These are phyloP conservation scores for Lentinula aciculospora DNA, from an alignment of 768 basidiomycete species.

Conservation along the genomic window DNA sequence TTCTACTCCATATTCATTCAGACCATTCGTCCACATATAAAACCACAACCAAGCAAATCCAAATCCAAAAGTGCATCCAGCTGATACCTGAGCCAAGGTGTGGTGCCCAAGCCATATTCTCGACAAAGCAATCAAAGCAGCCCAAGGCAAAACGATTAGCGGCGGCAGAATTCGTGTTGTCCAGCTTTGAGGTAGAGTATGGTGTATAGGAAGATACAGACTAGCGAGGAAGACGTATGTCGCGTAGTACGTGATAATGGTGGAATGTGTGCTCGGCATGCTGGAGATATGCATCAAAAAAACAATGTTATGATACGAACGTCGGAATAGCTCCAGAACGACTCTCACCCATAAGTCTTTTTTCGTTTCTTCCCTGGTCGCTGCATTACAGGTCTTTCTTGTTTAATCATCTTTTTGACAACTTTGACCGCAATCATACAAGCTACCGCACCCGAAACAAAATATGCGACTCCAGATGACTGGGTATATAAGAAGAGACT, in stretches of 20 bases:
- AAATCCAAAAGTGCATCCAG: conserved; percentile 51
- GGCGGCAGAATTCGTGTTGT: conserved; percentile 37
- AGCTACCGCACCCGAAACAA: conserved; percentile 47
- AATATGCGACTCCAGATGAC: conserved; percentile 58
- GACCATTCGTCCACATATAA: conserved; percentile 42
- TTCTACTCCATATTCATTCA: conserved; percentile 20
- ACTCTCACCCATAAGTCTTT: conserved; percentile 62
- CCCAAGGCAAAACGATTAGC: conserved; percentile 49
- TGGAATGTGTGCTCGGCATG: conserved; percentile 83
- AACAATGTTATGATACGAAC: background rate
- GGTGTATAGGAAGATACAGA: conserved; percentile 52
- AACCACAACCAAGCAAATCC: conserved; percentile 54
- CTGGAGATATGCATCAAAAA: conserved; percentile 25
- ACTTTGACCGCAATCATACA: conserved; percentile 57
- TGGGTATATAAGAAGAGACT: conserved; percentile 49
- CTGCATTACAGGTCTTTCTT: conserved; percentile 49
- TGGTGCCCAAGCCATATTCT: conserved; percentile 76
- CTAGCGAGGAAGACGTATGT: conserved; percentile 56
- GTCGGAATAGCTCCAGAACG: background rate
- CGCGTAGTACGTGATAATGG: conserved; percentile 59
- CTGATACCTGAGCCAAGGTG: conserved; percentile 62
- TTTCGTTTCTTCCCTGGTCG: conserved; percentile 33
- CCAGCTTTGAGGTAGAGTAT: conserved; percentile 36
- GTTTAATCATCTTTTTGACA: conserved; percentile 54
- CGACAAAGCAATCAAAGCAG: conserved; percentile 51